A percentile compares a stretch with the other conserved stretches of the same genome.
Evolutionary conservation across 306 rosid genomes (phyloP).

Genomic region (Quercus wislizeni): DNA sequence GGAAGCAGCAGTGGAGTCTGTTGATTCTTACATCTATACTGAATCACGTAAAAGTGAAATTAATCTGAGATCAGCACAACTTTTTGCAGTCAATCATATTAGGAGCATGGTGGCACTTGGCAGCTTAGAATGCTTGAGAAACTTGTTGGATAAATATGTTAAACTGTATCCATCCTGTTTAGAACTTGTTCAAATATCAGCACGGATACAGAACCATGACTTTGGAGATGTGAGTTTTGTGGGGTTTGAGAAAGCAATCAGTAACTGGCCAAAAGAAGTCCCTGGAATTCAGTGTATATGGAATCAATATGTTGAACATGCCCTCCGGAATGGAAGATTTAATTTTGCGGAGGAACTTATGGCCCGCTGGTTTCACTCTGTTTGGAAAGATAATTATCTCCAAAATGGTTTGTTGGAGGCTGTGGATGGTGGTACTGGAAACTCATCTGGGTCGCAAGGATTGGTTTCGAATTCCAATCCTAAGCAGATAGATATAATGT

Average conservation of each 20-base stretch:
- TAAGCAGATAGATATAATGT: constrained; percentile 57
- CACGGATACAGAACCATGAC: constrained; percentile 42
- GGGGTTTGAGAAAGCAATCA: constrained; percentile 74
- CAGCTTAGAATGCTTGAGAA: constrained; percentile 42
- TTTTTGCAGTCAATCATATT: constrained; percentile 75
- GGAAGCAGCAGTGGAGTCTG: constrained; percentile 57
- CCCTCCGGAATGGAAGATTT: constrained; percentile 44
- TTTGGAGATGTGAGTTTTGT: constrained; percentile 30
- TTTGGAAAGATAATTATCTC: constrained; percentile 39
- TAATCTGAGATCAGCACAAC: constrained; percentile 54
- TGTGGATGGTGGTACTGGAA: constrained; percentile 26
- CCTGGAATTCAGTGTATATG: constrained; percentile 90
- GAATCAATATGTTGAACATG: constrained; percentile 79
- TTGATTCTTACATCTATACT: constrained; percentile 42
- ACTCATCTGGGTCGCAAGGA: constrained; percentile 38
- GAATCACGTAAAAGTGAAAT: constrained; percentile 51
- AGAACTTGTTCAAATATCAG: constrained; percentile 62
- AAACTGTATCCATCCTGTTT: constrained; percentile 68
- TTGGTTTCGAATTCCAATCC: constrained; percentile 23
- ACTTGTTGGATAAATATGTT: constrained; percentile 63
- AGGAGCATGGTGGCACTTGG: constrained; percentile 74
- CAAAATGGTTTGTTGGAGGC: constrained; percentile 27
- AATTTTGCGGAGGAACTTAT: constrained; percentile 66
- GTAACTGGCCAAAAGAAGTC: constrained; percentile 68
- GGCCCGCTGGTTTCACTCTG: constrained; percentile 66